phyloP scores from a whole-genome alignment of 176 grass and related monocot genomes.

The Tillandsia fasciculata region DNA sequence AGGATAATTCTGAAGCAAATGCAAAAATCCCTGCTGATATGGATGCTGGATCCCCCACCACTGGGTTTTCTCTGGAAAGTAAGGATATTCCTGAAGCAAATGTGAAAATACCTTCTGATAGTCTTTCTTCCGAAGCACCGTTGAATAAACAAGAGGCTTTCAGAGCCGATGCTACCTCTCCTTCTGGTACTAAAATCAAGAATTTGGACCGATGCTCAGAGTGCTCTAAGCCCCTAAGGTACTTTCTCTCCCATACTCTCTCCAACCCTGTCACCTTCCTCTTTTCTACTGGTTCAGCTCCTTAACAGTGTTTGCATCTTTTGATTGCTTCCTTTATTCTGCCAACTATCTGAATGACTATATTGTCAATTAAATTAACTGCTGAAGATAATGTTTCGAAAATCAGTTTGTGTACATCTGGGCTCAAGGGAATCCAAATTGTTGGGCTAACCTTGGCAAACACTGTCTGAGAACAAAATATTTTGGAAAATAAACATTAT shows the following conservation, averaged over 20 bases:
- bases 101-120: not conserved
- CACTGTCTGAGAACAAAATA: too few relatives aligned
- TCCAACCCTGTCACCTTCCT: not conserved
- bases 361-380: too few relatives aligned
- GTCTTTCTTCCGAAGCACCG: not conserved
- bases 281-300: not conserved
- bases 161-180: not conserved
- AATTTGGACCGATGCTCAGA: not conserved
- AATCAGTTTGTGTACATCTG: too few relatives aligned
- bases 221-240: not conserved
- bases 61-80: not conserved
- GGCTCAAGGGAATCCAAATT: too few relatives aligned
- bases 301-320: too few relatives aligned
- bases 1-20: not conserved
- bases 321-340: too few relatives aligned
- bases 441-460: too few relatives aligned
- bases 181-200: not conserved
- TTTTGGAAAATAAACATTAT: too few relatives aligned
- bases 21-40: not conserved
- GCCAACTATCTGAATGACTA: too few relatives aligned
- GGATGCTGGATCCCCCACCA: not conserved
- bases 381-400: too few relatives aligned
- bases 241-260: not conserved
- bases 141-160: not conserved
- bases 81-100: not conserved